These are phyloP conservation scores for Aspergillus intermedius DNA, from an alignment of 2,329 filamentous ascomycete genomes.

Conservation along the genomic window DNA sequence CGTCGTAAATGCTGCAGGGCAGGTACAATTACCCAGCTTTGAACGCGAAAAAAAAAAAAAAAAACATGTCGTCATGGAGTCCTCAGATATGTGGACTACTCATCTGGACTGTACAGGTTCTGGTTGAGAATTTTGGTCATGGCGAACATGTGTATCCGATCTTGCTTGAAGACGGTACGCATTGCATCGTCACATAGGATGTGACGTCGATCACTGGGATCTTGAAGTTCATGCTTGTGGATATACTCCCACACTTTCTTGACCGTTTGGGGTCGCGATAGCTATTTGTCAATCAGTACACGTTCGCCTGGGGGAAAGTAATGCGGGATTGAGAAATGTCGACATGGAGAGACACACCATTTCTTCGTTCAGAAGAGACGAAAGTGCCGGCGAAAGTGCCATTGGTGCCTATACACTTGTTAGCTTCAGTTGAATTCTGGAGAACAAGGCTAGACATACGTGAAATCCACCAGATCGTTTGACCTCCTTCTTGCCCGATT, in stretches of 20 bases:
- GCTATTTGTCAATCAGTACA: constrained; percentile 43
- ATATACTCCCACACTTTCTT: constrained; percentile 97
- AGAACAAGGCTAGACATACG: constrained; percentile 39
- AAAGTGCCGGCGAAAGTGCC: constrained; percentile 40
- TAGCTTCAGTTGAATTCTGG: neutral
- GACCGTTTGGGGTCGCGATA: constrained; percentile 90
- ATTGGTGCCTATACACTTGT: constrained; percentile 37
- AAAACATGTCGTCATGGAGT: constrained; percentile 10
- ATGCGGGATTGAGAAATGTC: neutral
- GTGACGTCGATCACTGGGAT: constrained; percentile 83
- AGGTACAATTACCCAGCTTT: constrained; percentile 1
- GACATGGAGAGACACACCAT: constrained; percentile 29
- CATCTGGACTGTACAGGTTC: constrained; percentile 80
- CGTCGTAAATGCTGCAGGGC: constrained; percentile 20
- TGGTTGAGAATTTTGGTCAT: constrained; percentile 96
- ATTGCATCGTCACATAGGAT: constrained; percentile 89
- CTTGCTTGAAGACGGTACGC: constrained; percentile 84
- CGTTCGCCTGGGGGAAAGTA: neutral
- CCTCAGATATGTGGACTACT: constrained; percentile 38
- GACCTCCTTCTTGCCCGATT: constrained; percentile 53
- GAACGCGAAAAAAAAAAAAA: neutral
- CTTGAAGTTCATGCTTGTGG: constrained; percentile 79
- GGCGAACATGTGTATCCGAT: constrained; percentile 95
- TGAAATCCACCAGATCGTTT: constrained; percentile 86
- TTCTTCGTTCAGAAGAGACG: constrained; percentile 40